Percentiles rank a stretch among this genome's conserved stretches.
phyloP scores from a whole-genome alignment of 805 yeast genomes.

The Wickerhamiella lipophila region DNA sequence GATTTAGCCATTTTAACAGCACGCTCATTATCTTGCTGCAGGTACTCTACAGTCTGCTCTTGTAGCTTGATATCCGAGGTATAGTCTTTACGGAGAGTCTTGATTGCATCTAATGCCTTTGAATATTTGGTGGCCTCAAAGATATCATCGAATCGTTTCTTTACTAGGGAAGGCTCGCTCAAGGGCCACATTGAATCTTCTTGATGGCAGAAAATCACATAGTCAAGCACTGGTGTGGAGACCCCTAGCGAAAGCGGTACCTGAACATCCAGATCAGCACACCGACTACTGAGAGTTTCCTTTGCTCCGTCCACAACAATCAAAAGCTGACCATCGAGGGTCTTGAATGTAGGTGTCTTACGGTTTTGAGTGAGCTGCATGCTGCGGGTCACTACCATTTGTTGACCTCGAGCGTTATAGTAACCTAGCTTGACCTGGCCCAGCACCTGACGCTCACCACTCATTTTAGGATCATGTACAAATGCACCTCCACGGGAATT shows the following conservation, averaged over 20 bases:
- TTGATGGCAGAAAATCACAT: slow-evolving; percentile 93
- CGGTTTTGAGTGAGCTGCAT: slow-evolving; percentile 60
- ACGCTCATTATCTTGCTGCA: slow-evolving; percentile 58
- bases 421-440: slow-evolving; percentile 90
- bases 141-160: slow-evolving; percentile 89
- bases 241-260: slow-evolving; percentile 81
- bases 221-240: slow-evolving; percentile 72
- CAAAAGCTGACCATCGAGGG: slow-evolving; percentile 78
- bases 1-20: slow-evolving; percentile 46
- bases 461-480: slow-evolving; percentile 71
- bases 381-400: slow-evolving; percentile 77
- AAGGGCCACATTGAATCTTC: slow-evolving; percentile 96
- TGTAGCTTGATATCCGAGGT: slow-evolving; percentile 59
- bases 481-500: slow-evolving; percentile 94
- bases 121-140: slow-evolving; percentile 91
- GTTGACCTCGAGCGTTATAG: slow-evolving; percentile 53
- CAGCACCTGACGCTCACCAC: slow-evolving; percentile 57
- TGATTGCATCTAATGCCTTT: slow-evolving; percentile 72
- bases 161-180: slow-evolving; percentile 68
- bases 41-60: slow-evolving; percentile 66
- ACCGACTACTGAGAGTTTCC: slow-evolving; percentile 55
- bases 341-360: slow-evolving; percentile 62
- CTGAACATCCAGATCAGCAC: slow-evolving; percentile 69
- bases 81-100: slow-evolving; percentile 64
- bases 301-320: slow-evolving; percentile 50